Evolutionary conservation across 352 stramenopile genomes (phyloP), one percentile per base, ranked within the genome.

Genomic region (Globisporangium splendens): DNA sequence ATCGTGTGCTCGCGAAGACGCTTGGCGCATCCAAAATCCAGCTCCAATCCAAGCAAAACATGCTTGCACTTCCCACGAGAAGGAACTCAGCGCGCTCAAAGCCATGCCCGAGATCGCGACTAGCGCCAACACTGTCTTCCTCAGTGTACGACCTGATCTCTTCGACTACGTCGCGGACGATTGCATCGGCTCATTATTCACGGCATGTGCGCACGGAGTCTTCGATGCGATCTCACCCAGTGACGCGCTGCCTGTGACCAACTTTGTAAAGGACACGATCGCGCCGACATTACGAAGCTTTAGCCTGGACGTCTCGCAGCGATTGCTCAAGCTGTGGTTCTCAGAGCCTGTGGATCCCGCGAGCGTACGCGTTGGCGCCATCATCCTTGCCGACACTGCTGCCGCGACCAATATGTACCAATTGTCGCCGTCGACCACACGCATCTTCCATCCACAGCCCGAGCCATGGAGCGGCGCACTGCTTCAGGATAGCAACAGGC

Each of bases 321-420:
- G 67, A 52, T 58, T 91, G 12, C 18, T 91, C 8, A 88, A 87
- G 51, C 50, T 93, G 15, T 77, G 65, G 35, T 91, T 93, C 62
- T 88, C 78, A 0, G 77, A 93, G 52, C 68, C 81, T 1, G 75
- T 93, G 28, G 50, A 91, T 49, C 68, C 59, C 20, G 31, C 55
- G 3, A 77, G 41, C 1, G 51, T 83, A 4, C 55, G 63, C 7
- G 61, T 88, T 35, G 62, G 75, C 1, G 54, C 66, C 0, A 41
- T 93, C 0, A 53, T 61, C 3, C 68, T 93, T 38, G 75, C 78
- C 0, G 73, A 89, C 21, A 75, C 71, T 5, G 46, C 60, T 2
- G 54, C 31, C 1, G 70, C 56, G 8, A 61, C 69, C 0, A 64
- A 83, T 28, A 18, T 70, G n/a, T 77, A 71, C 49, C 54, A 46